phyloP scores from a whole-genome alignment of 2,329 filamentous ascomycete species.

The Ceratocystiopsis sp. region DNA sequence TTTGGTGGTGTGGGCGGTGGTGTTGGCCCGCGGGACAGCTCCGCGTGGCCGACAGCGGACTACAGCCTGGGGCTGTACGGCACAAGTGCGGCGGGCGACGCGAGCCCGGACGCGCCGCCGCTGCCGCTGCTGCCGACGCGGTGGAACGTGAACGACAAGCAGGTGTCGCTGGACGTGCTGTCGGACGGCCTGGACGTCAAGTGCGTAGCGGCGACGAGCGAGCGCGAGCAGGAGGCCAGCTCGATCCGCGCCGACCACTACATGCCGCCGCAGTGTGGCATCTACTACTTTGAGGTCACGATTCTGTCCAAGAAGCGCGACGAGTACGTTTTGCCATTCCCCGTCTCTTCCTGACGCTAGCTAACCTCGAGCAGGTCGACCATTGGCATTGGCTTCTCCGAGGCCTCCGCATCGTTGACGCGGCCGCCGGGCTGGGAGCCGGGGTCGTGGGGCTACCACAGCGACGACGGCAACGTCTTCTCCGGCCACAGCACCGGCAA shows the following conservation, averaged over 20 bases:
- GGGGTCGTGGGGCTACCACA: conserved; percentile 53
- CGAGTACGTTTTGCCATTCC: conserved; percentile 28
- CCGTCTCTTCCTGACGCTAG: not conserved
- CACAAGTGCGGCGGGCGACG: too few species aligned
- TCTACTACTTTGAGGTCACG: conserved; percentile 79
- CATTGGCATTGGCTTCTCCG: conserved; percentile 46
- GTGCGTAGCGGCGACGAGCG: conserved; percentile 30
- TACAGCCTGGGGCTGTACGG: too few species aligned
- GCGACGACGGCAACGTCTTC: conserved; percentile 48
- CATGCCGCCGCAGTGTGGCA: conserved; percentile 78
- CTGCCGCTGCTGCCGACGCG: conserved; percentile 59
- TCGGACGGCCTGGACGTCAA: conserved; percentile 58
- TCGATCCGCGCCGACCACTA: conserved; percentile 67
- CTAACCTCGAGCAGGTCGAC: conserved; percentile 35
- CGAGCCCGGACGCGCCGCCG: too few species aligned
- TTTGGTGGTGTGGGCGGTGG: too few species aligned
- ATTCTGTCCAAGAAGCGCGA: conserved; percentile 33
- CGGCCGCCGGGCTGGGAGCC: conserved; percentile 50
- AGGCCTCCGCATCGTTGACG: conserved; percentile 32
- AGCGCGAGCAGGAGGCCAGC: conserved; percentile 57
- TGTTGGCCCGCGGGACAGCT: too few species aligned
- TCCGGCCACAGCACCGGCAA: conserved; percentile 38
- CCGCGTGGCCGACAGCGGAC: too few species aligned
- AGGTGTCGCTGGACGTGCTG: conserved; percentile 53
- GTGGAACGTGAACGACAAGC: conserved; percentile 72